A percentile compares a stretch with the other conserved stretches of the same genome.
phyloP scores from a whole-genome alignment of 306 rosid species.

The Rosa persica region DNA sequence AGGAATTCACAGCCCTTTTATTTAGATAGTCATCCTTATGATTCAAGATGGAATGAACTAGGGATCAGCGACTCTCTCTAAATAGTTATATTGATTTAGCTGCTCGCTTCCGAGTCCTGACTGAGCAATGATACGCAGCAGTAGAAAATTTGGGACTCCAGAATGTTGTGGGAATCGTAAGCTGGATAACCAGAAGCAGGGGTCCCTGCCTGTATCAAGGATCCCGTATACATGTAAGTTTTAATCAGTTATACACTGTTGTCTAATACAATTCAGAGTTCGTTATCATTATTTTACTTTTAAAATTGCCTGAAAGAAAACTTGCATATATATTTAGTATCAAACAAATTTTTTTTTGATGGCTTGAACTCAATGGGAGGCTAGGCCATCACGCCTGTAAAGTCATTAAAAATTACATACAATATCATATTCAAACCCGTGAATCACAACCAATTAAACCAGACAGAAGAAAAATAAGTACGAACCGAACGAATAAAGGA shows the following conservation, averaged over 20 bases:
- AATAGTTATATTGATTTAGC: neutral
- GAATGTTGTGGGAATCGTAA: neutral
- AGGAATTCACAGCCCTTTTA: neutral
- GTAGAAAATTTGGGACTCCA: constrained; percentile 1
- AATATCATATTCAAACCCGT: neutral
- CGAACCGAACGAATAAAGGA: neutral
- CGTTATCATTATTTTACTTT: neutral
- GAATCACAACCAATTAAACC: neutral
- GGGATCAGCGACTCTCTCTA: neutral
- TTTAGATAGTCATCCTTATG: neutral
- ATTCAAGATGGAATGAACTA: neutral
- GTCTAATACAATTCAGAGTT: neutral
- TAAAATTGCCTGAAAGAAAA: neutral
- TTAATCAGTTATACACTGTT: neutral
- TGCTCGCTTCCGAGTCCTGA: neutral
- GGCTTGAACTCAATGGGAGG: neutral
- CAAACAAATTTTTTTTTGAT: neutral
- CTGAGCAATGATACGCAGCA: neutral
- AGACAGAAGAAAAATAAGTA: constrained; percentile 15
- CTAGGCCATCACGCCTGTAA: neutral
- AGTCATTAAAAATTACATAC: neutral
- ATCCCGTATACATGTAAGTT: neutral
- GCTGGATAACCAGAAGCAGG: neutral
- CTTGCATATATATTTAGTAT: neutral
- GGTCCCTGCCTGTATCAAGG: neutral